A percentile compares a stretch with the other conserved stretches of the same genome.
Evolutionary conservation across 2,329 filamentous ascomycete genomes (phyloP).

Genomic region (Ophiosphaerella herpotricha): DNA sequence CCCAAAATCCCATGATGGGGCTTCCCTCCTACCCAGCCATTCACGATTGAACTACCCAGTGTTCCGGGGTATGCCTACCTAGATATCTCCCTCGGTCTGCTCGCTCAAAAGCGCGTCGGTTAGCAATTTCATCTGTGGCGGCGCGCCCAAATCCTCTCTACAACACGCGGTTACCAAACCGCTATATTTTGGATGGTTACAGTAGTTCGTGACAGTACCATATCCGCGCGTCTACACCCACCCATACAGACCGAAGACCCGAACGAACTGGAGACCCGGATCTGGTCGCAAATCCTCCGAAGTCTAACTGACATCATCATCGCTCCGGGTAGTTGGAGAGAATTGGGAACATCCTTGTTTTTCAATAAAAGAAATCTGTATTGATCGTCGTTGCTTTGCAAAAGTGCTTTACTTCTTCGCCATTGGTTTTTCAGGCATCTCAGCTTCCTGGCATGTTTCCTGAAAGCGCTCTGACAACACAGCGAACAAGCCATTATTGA

Average conservation of each 20-base stretch:
- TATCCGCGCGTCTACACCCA: background rate
- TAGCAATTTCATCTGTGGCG: constrained; percentile 7
- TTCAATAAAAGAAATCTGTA: background rate
- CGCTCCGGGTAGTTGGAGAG: background rate
- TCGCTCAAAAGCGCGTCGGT: no score
- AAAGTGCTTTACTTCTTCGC: no score
- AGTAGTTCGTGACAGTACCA: background rate
- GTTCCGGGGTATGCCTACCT: background rate
- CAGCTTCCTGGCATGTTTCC: background rate
- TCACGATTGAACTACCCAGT: constrained; percentile 2
- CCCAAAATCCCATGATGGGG: background rate
- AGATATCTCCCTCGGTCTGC: no score
- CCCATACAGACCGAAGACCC: background rate
- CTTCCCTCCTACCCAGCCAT: background rate
- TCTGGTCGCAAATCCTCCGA: background rate
- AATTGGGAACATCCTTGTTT: background rate
- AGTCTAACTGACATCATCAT: background rate
- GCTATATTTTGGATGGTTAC: no score
- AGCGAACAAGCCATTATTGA: no score
- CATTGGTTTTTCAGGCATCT: background rate
- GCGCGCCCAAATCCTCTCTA: constrained; percentile 8
- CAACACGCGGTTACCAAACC: background rate
- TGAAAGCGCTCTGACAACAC: background rate
- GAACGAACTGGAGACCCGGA: background rate
- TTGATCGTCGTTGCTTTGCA: background rate